Base-by-base conservation (phyloP, 2,329 filamentous ascomycete species). In the Fusarium paranaense region DNA sequence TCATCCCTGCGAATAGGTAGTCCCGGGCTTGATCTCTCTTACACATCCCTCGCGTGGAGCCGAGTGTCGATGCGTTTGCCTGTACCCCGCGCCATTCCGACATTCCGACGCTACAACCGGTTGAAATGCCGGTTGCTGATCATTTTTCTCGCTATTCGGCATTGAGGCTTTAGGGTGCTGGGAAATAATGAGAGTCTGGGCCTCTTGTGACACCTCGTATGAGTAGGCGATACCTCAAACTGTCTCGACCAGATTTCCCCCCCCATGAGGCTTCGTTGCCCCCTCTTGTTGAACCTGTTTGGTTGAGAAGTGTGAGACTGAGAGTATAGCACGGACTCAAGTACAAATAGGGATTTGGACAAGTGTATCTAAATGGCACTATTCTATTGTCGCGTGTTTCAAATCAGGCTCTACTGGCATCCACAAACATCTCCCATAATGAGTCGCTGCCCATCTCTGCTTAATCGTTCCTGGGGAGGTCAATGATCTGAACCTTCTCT, bases 401-500 rank as follows among this genome's bases (percentile, higher is more conserved):
- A 18, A 16, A 9, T 5, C 22, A 25, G 8, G 11, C 5, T 56
- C 52, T 56, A 6, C n/a, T 33, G 20, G 11, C 13, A 33, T 33
- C 50, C 9, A 56, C 5, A 22, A 20, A 20, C 9, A 18, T 47
- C 14, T 18, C 42, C 7, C 42, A 10, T 1, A 6, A 47, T 47
- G 14, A 47, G 14, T 47, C 14, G 8, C 22, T 7, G 13, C 22
- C 22, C 14, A 25, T 25, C 14, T 5, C 14, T 18, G 4, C 22
- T 47, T 57, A 33, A 4, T 33, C 52, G 30, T 22, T 47, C 11
- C 59, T 64, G 13, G 64, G 45, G 0, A 91, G 92, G 80, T 93
- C 90, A 5, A 93, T 77, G 5, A 92, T 88, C 66, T 86, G 85
- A 5, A 86, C 86, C 75, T 87, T 88, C 66, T 87, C 82, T 27